A percentile compares a stretch with the other conserved stretches of the same genome.
Conservation (phyloP, 2,329 filamentous ascomycete genomes). For the Penicillium sp. region DNA sequence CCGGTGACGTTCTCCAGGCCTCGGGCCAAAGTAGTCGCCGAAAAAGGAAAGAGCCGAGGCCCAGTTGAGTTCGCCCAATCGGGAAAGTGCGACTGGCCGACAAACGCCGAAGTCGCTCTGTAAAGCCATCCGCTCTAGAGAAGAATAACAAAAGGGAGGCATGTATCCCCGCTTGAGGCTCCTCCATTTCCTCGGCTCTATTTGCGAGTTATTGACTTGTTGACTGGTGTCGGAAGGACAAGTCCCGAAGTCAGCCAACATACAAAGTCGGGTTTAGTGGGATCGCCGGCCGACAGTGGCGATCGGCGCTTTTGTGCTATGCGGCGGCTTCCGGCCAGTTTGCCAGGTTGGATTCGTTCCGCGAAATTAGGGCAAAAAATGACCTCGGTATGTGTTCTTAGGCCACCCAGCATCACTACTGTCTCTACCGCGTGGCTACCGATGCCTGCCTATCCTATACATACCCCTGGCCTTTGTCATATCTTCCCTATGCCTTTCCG, state of each 20-base stretch:
- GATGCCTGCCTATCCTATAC: neutral
- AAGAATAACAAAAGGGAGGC: neutral
- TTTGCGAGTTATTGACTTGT: neutral
- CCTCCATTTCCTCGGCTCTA: neutral
- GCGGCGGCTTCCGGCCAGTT: neutral
- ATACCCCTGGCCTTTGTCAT: neutral
- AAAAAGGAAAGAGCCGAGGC: conserved; percentile 17
- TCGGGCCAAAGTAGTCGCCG: conserved; percentile 12
- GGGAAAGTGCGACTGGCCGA: conserved; percentile 9
- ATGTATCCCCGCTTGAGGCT: neutral
- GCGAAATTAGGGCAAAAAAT: neutral
- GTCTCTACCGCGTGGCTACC: neutral
- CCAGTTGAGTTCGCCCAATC: conserved; percentile 14
- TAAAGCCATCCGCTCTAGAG: neutral
- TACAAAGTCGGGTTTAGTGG: conserved; percentile 1
- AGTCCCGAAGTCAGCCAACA: conserved; percentile 19
- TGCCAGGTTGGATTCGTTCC: neutral
- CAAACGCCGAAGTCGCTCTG: conserved; percentile 5
- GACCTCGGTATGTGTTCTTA: neutral
- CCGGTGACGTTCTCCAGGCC: conserved; percentile 15
- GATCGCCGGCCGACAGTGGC: neutral
- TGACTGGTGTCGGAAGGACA: conserved; percentile 3
- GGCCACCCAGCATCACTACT: neutral
- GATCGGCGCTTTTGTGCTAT: neutral
- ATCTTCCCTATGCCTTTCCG: neutral